Percentiles rank a stretch among this genome's conserved stretches.
These are phyloP conservation scores for Penicillium palitans DNA, from an alignment of 2,329 filamentous ascomycete genomes.

Conservation along the genomic window DNA sequence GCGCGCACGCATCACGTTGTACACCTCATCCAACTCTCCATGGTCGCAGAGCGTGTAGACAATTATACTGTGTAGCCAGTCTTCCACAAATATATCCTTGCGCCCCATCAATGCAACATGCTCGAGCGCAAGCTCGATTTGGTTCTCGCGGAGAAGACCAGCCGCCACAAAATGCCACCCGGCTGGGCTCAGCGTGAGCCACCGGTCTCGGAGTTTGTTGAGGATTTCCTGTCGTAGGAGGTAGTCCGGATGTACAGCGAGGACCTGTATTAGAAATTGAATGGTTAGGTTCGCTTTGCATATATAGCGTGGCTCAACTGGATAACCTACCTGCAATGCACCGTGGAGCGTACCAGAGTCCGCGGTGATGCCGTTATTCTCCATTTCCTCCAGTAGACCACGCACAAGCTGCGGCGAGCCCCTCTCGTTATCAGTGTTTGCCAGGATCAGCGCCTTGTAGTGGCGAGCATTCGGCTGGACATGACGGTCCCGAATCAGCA, in stretches of 20 bases:
- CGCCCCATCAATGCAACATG: constrained; percentile 67
- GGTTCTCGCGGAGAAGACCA: constrained; percentile 75
- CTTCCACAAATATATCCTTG: constrained; percentile 56
- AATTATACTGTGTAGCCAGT: constrained; percentile 78
- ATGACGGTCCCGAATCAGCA: constrained; percentile 41
- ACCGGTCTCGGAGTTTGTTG: constrained; percentile 63
- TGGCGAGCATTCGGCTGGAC: constrained; percentile 40
- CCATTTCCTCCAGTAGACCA: constrained; percentile 72
- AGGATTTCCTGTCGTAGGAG: constrained; percentile 70
- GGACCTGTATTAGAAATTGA: constrained; percentile 47
- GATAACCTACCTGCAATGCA: constrained; percentile 60
- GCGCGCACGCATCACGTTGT: constrained; percentile 65
- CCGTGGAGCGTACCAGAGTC: constrained; percentile 70
- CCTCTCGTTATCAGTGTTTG: constrained; percentile 62
- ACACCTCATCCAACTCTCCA: constrained; percentile 74
- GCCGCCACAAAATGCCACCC: constrained; percentile 68
- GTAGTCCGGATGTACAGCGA: constrained; percentile 85
- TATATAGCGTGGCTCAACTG: background rate
- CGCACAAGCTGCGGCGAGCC: constrained; percentile 68
- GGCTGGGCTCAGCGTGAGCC: constrained; percentile 63
- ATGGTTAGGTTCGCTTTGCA: constrained; percentile 1
- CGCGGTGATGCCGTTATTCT: constrained; percentile 58
- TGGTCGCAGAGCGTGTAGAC: constrained; percentile 70
- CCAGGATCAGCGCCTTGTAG: constrained; percentile 74
- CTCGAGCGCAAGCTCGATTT: constrained; percentile 76